phyloP scores from a whole-genome alignment of 495 filamentous ascomycete genomes.

The Evernia prunastri region DNA sequence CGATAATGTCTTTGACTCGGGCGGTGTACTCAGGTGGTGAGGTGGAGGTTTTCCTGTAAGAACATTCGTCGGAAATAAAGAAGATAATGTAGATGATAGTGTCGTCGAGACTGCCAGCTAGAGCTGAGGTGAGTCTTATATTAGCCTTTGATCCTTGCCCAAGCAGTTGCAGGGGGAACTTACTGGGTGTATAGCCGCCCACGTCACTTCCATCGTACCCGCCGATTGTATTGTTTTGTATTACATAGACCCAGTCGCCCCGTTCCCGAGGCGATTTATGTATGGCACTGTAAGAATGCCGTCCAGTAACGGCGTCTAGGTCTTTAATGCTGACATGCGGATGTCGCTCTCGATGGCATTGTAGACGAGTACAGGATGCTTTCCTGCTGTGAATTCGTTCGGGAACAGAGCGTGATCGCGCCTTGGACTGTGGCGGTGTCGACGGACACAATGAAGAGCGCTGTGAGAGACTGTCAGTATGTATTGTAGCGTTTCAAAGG shows the following conservation, averaged over 20 bases:
- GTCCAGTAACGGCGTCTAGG: constrained; percentile 6
- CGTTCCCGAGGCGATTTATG: constrained; percentile 17
- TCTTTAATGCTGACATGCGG: constrained; percentile 18
- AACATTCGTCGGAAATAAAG: constrained; percentile 16
- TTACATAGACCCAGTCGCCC: constrained; percentile 13
- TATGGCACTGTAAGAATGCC: constrained; percentile 16
- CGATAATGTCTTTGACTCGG: constrained; percentile 20
- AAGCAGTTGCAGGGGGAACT: neutral
- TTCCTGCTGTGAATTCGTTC: constrained; percentile 14
- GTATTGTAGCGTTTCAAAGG: neutral
- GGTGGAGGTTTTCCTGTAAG: constrained; percentile 14
- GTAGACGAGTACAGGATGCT: constrained; percentile 14
- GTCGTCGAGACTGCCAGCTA: constrained; percentile 16
- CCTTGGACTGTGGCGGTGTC: neutral
- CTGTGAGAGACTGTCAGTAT: neutral
- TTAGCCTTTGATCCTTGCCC: neutral
- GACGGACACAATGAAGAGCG: constrained; percentile 19
- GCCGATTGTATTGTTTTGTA: constrained; percentile 11
- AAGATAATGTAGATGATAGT: constrained; percentile 14
- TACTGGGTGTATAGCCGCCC: neutral
- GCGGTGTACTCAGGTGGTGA: constrained; percentile 17
- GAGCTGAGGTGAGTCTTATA: neutral
- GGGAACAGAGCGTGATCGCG: constrained; percentile 16
- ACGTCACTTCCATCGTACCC: constrained; percentile 6
- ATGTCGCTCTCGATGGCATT: constrained; percentile 19